phyloP scores from a whole-genome alignment of 169 alveolate species.

The Plasmodium vinckei region DNA sequence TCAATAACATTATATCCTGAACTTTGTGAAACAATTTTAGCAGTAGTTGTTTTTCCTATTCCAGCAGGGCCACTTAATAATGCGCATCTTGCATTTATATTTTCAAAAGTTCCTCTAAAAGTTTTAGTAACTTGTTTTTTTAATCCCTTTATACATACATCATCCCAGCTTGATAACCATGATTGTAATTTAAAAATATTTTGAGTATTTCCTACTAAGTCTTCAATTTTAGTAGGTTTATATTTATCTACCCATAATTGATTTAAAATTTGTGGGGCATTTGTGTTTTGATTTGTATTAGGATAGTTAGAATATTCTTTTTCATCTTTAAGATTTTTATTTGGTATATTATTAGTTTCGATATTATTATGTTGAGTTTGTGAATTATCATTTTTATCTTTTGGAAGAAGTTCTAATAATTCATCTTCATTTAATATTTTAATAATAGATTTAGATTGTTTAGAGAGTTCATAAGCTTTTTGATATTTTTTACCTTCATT shows the following conservation, averaged over 20 bases:
- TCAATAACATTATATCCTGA: slow-evolving; percentile 94
- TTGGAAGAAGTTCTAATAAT: slow-evolving; percentile 82
- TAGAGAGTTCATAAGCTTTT: slow-evolving; percentile 85
- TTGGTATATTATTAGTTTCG: neutral
- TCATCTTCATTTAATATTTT: slow-evolving; percentile 86
- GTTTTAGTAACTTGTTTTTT: slow-evolving; percentile 80
- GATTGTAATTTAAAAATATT: slow-evolving; percentile 88
- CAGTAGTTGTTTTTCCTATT: slow-evolving; percentile 98
- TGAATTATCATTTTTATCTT: slow-evolving; percentile 43
- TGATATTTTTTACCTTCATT: slow-evolving; percentile 92
- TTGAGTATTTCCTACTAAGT: slow-evolving; percentile 94
- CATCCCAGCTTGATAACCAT: slow-evolving; percentile 96
- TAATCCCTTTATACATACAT: slow-evolving; percentile 90
- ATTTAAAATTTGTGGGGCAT: neutral
- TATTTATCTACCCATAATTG: slow-evolving; percentile 95
- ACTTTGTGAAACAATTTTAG: slow-evolving; percentile 91
- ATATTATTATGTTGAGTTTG: neutral
- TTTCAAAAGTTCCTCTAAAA: slow-evolving; percentile 70
- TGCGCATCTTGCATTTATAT: slow-evolving; percentile 94
- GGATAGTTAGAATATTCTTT: neutral
- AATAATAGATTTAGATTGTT: slow-evolving; percentile 74
- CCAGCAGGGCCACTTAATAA: slow-evolving; percentile 99
- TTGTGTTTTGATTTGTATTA: neutral
- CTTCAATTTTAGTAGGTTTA: slow-evolving; percentile 92
- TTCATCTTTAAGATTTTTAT: neutral